Evolutionary conservation across 2,329 filamentous ascomycete species (phyloP).

Genomic region (Monosporascus sp.): DNA sequence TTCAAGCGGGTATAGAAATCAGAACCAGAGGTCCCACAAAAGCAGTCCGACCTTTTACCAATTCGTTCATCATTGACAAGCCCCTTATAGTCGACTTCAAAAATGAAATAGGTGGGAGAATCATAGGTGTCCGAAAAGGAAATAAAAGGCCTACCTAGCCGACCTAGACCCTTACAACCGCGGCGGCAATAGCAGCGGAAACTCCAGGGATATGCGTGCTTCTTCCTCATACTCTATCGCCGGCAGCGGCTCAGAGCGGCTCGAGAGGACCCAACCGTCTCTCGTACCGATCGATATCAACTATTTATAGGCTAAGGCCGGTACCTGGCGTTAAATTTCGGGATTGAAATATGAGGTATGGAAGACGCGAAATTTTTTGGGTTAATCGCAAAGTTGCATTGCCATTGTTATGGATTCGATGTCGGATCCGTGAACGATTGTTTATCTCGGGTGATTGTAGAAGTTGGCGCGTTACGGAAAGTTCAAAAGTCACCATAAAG

Average conservation of each 20-base stretch:
- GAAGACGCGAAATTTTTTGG: too few relatives aligned
- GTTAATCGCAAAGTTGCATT: not conserved
- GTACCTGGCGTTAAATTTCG: not conserved
- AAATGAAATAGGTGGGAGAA: not conserved
- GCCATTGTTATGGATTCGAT: not conserved
- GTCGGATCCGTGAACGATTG: not conserved
- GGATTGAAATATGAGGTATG: too few relatives aligned
- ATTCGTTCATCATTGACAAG: slow-evolving; percentile 38
- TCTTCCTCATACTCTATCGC: not conserved
- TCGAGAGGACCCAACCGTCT: not conserved
- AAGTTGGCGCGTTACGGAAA: too few relatives aligned
- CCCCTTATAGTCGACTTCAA: slow-evolving; percentile 5
- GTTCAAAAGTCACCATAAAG: not conserved
- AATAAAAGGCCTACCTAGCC: not conserved
- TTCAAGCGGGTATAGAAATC: slow-evolving; percentile 22
- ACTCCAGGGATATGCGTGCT: not conserved
- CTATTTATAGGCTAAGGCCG: not conserved
- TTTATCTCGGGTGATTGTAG: not conserved
- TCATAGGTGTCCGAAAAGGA: not conserved
- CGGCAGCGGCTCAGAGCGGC: not conserved
- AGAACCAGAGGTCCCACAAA: slow-evolving; percentile 32
- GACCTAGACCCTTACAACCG: not conserved
- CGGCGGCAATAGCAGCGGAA: too few relatives aligned
- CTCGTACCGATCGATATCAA: not conserved
- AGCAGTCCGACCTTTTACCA: slow-evolving; percentile 45